Conservation (phyloP, 768 basidiomycete genomes). For the Paxillus ammoniavirescens region DNA sequence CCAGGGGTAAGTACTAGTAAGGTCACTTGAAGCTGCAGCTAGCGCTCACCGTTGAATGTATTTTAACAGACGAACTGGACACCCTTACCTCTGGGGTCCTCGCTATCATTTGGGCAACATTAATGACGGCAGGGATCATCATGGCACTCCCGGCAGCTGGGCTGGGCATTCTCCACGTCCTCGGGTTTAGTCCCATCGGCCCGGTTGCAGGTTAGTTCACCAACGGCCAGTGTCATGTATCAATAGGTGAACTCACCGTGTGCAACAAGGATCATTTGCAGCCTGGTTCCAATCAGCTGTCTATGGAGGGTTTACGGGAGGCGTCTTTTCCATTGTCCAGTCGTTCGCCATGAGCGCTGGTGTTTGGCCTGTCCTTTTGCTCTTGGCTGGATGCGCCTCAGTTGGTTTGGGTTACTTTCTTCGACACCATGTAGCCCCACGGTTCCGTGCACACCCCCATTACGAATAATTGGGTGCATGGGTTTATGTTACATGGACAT, state of each 20-base stretch:
- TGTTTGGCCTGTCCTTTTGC: not conserved
- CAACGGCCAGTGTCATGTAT: not conserved
- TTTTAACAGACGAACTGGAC: not conserved
- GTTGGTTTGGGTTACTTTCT: not conserved
- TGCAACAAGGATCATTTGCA: not conserved
- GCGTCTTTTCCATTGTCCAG: not conserved
- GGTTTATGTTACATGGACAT: no score
- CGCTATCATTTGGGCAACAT: no score
- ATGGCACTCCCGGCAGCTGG: not conserved
- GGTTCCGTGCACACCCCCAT: not conserved
- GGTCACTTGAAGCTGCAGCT: not conserved
- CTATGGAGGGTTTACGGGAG: not conserved
- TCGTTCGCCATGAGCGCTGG: not conserved
- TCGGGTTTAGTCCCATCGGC: not conserved
- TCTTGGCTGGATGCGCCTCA: not conserved
- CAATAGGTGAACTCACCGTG: not conserved
- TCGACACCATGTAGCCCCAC: not conserved
- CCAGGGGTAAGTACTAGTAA: not conserved
- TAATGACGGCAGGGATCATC: not conserved
- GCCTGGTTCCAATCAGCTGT: not conserved
- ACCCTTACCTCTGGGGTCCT: not conserved
- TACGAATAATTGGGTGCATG: not conserved
- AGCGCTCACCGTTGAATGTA: not conserved
- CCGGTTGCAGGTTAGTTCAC: conserved; percentile 1
- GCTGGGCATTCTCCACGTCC: not conserved